Conservation (phyloP, 805 yeast genomes). For the Lipomyces kockii region DNA sequence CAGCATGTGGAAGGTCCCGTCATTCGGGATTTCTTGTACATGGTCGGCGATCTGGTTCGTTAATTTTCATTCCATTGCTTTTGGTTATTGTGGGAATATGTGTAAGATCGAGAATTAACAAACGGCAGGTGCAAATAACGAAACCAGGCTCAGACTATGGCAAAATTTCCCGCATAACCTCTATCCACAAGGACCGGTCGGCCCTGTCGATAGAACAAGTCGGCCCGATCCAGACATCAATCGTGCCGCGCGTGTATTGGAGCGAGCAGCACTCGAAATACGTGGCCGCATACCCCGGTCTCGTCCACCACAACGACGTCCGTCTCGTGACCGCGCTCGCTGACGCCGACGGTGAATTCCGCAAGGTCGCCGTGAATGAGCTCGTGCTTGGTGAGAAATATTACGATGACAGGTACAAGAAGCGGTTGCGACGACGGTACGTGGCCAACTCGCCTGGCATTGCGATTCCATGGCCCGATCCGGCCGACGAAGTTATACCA, state of each 20-base stretch:
- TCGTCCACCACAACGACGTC: conserved; percentile 63
- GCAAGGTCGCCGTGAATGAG: conserved; percentile 79
- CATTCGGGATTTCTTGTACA: conserved; percentile 11
- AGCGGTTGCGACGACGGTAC: conserved; percentile 75
- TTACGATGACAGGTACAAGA: conserved; percentile 74
- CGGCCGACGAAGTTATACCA: conserved; percentile 56
- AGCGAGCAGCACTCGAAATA: conserved; percentile 71
- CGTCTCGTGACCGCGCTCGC: conserved; percentile 78
- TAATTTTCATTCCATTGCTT: background rate
- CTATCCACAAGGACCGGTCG: conserved; percentile 64
- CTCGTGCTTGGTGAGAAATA: conserved; percentile 68
- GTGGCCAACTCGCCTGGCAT: conserved; percentile 71
- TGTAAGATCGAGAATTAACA: background rate
- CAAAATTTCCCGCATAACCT: conserved; percentile 68
- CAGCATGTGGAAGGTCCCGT: background rate
- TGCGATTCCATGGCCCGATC: conserved; percentile 84
- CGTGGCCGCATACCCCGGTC: conserved; percentile 68
- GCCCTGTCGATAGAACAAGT: conserved; percentile 68
- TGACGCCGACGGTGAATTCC: conserved; percentile 63
- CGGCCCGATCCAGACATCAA: conserved; percentile 64
- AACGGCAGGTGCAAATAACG: conserved; percentile 55
- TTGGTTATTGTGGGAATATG: background rate
- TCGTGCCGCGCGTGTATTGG: conserved; percentile 78
- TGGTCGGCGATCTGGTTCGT: conserved; percentile 26
- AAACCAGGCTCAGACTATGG: conserved; percentile 71